phyloP scores from a whole-genome alignment of 1,139 yeast genomes.

The Saccharomyces uvarum region DNA sequence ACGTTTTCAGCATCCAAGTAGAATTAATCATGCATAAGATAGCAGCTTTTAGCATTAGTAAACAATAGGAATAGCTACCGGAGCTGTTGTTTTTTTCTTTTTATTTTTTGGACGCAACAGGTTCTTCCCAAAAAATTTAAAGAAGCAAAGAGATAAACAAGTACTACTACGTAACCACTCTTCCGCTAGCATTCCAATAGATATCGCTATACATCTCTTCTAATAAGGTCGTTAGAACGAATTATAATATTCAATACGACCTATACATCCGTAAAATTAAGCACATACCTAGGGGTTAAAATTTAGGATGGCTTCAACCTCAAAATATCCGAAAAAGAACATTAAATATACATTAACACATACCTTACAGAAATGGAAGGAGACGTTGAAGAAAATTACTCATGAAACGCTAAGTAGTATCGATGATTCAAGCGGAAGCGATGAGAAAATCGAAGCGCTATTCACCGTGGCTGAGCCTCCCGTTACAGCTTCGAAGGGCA shows the following conservation, averaged over 20 bases:
- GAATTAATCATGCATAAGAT: not conserved
- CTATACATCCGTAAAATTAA: not conserved
- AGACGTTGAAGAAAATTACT: constrained; percentile 17
- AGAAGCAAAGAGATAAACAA: not conserved
- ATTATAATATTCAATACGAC: not conserved
- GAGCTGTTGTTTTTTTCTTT: not conserved
- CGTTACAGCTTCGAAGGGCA: constrained; percentile 4
- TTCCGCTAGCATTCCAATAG: not conserved
- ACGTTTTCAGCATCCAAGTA: not conserved
- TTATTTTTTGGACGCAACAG: not conserved
- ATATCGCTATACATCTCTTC: not conserved
- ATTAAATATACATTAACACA: not conserved
- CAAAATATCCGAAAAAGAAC: not conserved
- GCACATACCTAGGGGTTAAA: not conserved
- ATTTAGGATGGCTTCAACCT: not conserved
- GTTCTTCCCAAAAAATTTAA: not conserved
- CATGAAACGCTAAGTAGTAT: constrained; percentile 19
- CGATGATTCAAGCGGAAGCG: constrained; percentile 16
- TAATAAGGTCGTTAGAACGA: not conserved
- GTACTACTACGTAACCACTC: not conserved
- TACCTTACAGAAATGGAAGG: constrained; percentile 21
- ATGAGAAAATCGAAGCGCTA: constrained; percentile 20
- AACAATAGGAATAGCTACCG: not conserved
- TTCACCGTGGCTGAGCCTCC: constrained; percentile 9
- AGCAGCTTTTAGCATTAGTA: not conserved